Evolutionary conservation across 1,284 basidiomycete genomes (phyloP), one percentile per base, ranked within the genome.

Genomic region (Melampsora larici-populina): DNA sequence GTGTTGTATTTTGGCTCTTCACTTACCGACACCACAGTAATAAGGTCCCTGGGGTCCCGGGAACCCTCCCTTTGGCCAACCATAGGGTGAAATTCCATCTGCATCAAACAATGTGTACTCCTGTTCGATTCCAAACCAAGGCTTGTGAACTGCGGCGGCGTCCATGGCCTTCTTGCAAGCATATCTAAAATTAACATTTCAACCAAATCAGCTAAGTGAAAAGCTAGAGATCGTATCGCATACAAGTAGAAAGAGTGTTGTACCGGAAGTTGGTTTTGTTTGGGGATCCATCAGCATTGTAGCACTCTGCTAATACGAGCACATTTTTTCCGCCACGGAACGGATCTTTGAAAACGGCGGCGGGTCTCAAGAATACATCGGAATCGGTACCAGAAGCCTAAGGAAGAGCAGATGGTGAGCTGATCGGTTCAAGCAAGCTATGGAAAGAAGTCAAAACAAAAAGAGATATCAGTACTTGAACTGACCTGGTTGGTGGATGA

Each of bases 291-390:
- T 99, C 97, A 87, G 90, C 97, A 90, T 98, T 97, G 90, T 95
- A 98, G 84, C 92, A 94, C 86, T 94, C 94, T 76, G 94, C 81
- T 24, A 97, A 91, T 82, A 97, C 94, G 80, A 97, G 89, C 84
- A 97, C 96, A 88, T 97, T 97, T 87, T 95, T 91, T 80, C 96
- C 96, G 71, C 94, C 92, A 82, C 97, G 94, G 94, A 99, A 99
- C 76, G 97, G 97, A 85, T 99, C 97, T 83, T 92, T 95, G 91
- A 97, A 99, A 87, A 95, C 95, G 83, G 95, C 90, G 79, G 90
- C 94, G 72, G 97, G 97, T 81, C 96, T 93, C 81, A 99, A 93
- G 87, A 94, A 97, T 87, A 99, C 91, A 84, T 99, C 97, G 43
- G 97, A 99, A 87, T 99, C 92, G 83, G 88, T 84, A 65, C 94